These are phyloP conservation scores for Xylaria curta DNA, from an alignment of 495 filamentous ascomycete genomes.

Conservation along the genomic window DNA sequence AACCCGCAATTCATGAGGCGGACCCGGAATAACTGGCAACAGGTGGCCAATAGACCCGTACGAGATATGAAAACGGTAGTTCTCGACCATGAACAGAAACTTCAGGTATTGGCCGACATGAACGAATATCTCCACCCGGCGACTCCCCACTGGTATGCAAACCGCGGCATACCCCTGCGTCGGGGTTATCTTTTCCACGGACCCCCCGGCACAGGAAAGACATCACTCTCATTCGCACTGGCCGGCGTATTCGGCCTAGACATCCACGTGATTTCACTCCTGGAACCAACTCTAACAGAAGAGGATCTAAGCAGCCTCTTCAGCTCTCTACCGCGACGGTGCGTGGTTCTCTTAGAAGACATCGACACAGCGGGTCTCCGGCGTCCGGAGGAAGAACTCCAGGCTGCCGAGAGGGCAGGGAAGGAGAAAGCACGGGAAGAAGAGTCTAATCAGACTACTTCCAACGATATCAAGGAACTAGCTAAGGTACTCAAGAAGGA, in stretches of 20 bases:
- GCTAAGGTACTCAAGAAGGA: conserved; percentile 44
- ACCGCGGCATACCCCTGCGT: conserved; percentile 88
- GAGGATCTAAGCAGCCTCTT: conserved; percentile 73
- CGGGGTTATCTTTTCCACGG: conserved; percentile 86
- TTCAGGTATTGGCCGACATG: conserved; percentile 75
- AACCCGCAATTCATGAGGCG: conserved; percentile 39
- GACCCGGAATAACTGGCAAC: conserved; percentile 61
- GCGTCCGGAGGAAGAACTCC: conserved; percentile 45
- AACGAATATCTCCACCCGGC: conserved; percentile 84
- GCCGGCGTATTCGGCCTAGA: conserved; percentile 73
- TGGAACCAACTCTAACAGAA: conserved; percentile 69
- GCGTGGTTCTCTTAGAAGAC: conserved; percentile 74
- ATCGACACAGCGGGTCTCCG: conserved; percentile 73
- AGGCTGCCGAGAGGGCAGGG: conserved; percentile 24
- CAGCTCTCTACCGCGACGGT: conserved; percentile 64
- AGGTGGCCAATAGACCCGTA: conserved; percentile 71
- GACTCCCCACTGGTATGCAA: conserved; percentile 77
- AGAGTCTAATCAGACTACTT: neutral
- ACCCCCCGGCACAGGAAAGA: conserved; percentile 72
- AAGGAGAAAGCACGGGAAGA: conserved; percentile 28
- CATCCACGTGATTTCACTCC: conserved; percentile 69
- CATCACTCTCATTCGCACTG: conserved; percentile 66
- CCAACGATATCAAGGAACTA: conserved; percentile 45
- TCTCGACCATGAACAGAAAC: conserved; percentile 76
- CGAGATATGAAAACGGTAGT: conserved; percentile 85